Conservation (phyloP, 371 early-diverging fungal species). For the Fennellomyces sp. region DNA sequence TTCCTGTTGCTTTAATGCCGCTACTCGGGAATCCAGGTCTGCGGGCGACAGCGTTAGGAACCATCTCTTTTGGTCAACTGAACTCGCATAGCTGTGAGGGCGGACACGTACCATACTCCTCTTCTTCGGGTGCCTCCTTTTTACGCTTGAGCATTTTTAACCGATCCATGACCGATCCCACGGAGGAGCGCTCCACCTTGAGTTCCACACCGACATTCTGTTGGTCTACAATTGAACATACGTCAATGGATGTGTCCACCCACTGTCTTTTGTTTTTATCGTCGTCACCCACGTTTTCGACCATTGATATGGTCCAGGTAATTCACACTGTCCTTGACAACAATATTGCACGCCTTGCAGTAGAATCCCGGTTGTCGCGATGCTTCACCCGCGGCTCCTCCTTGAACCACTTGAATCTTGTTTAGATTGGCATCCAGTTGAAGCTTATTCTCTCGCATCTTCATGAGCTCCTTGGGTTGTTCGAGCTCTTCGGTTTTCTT, state of each 20-base stretch:
- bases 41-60: background rate
- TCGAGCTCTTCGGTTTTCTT: constrained; percentile 23
- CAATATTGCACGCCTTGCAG: constrained; percentile 87
- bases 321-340: constrained; percentile 83
- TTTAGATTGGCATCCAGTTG: constrained; percentile 78
- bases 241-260: background rate
- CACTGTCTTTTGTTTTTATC: background rate
- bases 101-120: constrained; percentile 50
- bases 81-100: too few species aligned
- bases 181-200: constrained; percentile 71
- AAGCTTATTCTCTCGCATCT: constrained; percentile 55
- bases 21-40: constrained; percentile 63
- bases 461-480: constrained; percentile 33
- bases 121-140: constrained; percentile 50
- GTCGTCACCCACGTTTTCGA: constrained; percentile 67
- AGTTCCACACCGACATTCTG: constrained; percentile 70
- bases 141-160: constrained; percentile 61
- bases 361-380: constrained; percentile 88
- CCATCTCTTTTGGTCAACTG: background rate
- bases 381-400: constrained; percentile 44
- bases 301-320: constrained; percentile 94
- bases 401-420: constrained; percentile 81
- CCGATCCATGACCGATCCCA: constrained; percentile 56
- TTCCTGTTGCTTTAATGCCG: constrained; percentile 46
- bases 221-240: constrained; percentile 37